These are phyloP conservation scores for Prinsepia uniflora DNA, from an alignment of 306 rosid genomes.

Conservation along the genomic window DNA sequence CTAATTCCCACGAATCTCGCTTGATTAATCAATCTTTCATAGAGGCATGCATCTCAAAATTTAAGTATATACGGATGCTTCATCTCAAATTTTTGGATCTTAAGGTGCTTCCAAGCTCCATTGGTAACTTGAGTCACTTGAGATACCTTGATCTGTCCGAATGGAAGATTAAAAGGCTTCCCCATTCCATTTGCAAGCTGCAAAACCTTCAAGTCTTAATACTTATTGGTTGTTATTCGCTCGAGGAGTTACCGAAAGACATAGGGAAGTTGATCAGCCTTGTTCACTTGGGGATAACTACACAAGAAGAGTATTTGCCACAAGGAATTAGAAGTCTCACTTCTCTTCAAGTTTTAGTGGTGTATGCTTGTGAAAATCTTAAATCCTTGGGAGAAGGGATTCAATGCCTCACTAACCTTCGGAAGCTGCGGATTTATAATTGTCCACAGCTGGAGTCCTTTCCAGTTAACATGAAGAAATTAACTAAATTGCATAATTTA, in stretches of 20 bases:
- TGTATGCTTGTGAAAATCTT: rapidly evolving
- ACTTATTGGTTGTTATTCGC: not conserved
- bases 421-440: rapidly evolving
- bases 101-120: not conserved
- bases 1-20: no score
- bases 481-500: no score
- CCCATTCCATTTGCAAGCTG: slow-evolving; percentile 14
- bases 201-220: slow-evolving; percentile 3
- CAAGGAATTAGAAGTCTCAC: not conserved
- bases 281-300: not conserved
- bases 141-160: not conserved
- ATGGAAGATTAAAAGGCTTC: not conserved
- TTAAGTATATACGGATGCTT: not conserved
- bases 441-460: slow-evolving; percentile 1
- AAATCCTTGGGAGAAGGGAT: not conserved
- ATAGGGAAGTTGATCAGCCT: slow-evolving; percentile 21
- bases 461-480: no score
- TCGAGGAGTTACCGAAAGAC: slow-evolving; percentile 24
- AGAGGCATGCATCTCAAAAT: not conserved
- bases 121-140: not conserved
- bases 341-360: not conserved
- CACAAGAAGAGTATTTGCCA: not conserved
- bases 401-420: not conserved
- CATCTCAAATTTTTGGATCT: no score
- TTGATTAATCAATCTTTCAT: not conserved